Evolutionary conservation across 352 stramenopile species (phyloP), one percentile per base, ranked within the genome.

Genomic region (Pythium sp.): DNA sequence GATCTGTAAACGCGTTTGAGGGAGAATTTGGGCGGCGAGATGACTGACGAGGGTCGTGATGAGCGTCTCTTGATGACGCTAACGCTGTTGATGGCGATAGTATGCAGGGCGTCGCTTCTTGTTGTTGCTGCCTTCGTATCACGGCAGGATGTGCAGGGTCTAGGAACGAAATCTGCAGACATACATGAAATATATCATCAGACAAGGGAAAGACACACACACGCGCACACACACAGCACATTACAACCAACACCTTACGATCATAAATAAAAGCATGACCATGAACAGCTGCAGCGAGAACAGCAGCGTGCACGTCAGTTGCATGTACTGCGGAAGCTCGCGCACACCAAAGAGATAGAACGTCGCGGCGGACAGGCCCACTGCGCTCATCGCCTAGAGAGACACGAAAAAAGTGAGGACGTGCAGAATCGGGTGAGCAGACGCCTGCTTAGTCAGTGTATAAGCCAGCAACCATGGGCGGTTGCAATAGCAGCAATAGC

Each of bases 321-420:
- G 78, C 60, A 84, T 60, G 57, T 78, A 64, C 34, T 62, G 43
- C 3, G 80, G 77, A 56, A 91, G 75, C 61, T 87, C 82, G 26
- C 67, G 67, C 26, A 77, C 77, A 34, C 72, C 78, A 58, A 88
- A 73, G 3, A 28, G 49, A 64, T 83, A 88, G 71, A 91, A 89
- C 41, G 78, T 69, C 53, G 54, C 69, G 38, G 65, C 69, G 26
- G 75, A 80, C n/a, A 88, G 62, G 51, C 80, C 18, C 24, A 72
- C 70, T 47, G 79, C 65, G 47, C 30, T 58, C 47, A 79, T 72
- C n/a, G 81, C 81, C 82, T 91, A 47, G 12, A 46, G 36, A 43
- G 36, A 18, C 11, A 43, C 14, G 15, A 22, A 11, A 55, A 30
- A 20, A 3, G 49, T 49, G 41, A 22, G 41, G 22, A 49, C 41